A percentile compares a stretch with the other conserved stretches of the same genome.
phyloP scores from a whole-genome alignment of 2,329 filamentous ascomycete species.

The Fusarium aywerte region DNA sequence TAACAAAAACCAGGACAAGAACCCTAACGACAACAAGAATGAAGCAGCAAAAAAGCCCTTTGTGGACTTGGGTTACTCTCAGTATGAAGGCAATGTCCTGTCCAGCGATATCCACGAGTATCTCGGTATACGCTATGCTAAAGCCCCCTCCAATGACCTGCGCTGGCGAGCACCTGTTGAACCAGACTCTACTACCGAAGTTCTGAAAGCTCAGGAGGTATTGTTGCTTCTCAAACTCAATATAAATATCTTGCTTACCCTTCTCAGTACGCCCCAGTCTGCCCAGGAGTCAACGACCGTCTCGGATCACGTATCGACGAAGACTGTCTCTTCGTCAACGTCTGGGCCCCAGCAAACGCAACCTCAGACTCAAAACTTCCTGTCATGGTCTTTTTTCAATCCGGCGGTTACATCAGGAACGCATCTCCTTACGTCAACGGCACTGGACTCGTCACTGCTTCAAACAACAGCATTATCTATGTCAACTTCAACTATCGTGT shows the following conservation, averaged over 20 bases:
- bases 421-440: conserved; percentile 65
- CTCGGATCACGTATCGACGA: conserved; percentile 46
- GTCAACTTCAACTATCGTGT: conserved; percentile 74
- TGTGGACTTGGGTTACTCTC: conserved; percentile 58
- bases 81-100: conserved; percentile 55
- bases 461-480: conserved; percentile 60
- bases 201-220: conserved; percentile 53
- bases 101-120: conserved; percentile 57
- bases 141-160: conserved; percentile 60
- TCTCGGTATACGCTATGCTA: conserved; percentile 63
- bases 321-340: conserved; percentile 61
- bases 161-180: conserved; percentile 62
- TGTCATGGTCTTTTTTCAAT: conserved; percentile 57
- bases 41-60: conserved; percentile 2
- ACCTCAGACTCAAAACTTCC: conserved; percentile 48
- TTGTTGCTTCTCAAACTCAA: not conserved
- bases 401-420: conserved; percentile 60
- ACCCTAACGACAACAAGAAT: not conserved
- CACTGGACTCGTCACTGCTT: conserved; percentile 57
- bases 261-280: conserved; percentile 57
- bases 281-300: conserved; percentile 53
- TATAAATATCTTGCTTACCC: not conserved
- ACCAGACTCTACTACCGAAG: conserved; percentile 50
- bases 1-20: not conserved
- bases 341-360: conserved; percentile 57